Evolutionary conservation across 2,329 filamentous ascomycete species (phyloP), one percentile per base, ranked within the genome.

Genomic region (Diplocarpon mali): DNA sequence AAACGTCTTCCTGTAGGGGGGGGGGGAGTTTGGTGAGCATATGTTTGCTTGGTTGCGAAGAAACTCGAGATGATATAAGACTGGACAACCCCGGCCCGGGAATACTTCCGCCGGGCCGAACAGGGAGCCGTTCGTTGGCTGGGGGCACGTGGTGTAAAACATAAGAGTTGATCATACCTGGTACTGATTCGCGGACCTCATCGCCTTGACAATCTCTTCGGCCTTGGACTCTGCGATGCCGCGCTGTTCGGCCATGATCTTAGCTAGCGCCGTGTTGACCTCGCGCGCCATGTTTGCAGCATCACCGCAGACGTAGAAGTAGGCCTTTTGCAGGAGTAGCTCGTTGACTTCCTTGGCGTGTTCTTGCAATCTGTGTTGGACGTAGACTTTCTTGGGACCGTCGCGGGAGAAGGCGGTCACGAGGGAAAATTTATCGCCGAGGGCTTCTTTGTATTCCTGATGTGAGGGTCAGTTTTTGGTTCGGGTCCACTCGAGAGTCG

Each of bases 241-340:
- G 43, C 92, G 78, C 64, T 94, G 76, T 62, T 89, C 79, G 20
- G 88, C 73, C 56, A 98, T 81, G 60, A 96, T 93, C 62, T 93
- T 81, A 20, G 75, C 83, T 35, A 98, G 72, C n/a, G 87, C 78
- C 17, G 81, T 72, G 64, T 93, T 95, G 60, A 95, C 88, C 64
- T 94, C 89, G 46, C 89, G 81, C 38, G 89, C 89, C 89, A 95
- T 95, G 69, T 95, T 89, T 45, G 92, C 85, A 0, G 93, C 93
- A 62, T 98, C 92, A 68, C 92, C 92, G 60, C 93, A 98, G 47
- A 98, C 90, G 64, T 98, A 98, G 65, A 98, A 89, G 67, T 92
- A 95, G 5, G 87, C 92, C 64, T 89, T 85, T 65, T 88, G 73
- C 55, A 83, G 73, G 9, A 98, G 73, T 1, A 98, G 77, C 53